Evolutionary conservation across 108 stramenopile species (phyloP).

Genomic region (Skeletonema marinoi): DNA sequence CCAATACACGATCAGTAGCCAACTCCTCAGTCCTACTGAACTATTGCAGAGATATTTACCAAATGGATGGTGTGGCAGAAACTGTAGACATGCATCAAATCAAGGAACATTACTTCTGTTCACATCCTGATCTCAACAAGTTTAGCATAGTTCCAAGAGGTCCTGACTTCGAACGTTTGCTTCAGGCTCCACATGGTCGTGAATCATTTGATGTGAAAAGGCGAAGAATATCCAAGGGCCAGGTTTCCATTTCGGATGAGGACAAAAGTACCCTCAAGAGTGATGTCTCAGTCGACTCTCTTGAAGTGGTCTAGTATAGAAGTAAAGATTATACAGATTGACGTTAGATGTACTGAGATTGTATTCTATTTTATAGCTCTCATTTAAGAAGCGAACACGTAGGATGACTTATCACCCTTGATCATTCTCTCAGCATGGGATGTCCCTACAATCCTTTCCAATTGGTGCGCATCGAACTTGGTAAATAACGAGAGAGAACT

Average conservation of each 20-base stretch:
- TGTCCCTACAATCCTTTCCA: constrained; percentile 92
- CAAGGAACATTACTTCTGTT: constrained; percentile 94
- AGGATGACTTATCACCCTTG: constrained; percentile 69
- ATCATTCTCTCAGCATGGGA: constrained; percentile 71
- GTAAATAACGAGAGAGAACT: constrained; percentile 85
- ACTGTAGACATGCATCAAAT: constrained; percentile 95
- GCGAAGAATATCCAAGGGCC: neutral
- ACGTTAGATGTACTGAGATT: neutral
- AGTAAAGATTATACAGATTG: neutral
- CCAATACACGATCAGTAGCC: constrained; percentile 79
- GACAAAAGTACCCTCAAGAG: neutral
- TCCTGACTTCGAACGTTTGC: constrained; percentile 59
- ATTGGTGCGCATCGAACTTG: constrained; percentile 87
- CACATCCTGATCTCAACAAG: constrained; percentile 85
- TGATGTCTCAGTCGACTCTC: neutral
- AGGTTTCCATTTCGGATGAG: neutral
- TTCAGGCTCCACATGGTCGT: constrained; percentile 67
- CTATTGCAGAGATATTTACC: constrained; percentile 95
- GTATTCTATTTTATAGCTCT: neutral
- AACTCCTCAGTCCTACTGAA: constrained; percentile 88
- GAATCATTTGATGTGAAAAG: constrained; percentile 15
- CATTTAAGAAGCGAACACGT: constrained; percentile 59
- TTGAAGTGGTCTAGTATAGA: neutral
- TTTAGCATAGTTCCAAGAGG: constrained; percentile 85
- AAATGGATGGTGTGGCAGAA: constrained; percentile 84